These are phyloP conservation scores for Lophiotrema nucula DNA, from an alignment of 495 filamentous ascomycete genomes.

Conservation along the genomic window DNA sequence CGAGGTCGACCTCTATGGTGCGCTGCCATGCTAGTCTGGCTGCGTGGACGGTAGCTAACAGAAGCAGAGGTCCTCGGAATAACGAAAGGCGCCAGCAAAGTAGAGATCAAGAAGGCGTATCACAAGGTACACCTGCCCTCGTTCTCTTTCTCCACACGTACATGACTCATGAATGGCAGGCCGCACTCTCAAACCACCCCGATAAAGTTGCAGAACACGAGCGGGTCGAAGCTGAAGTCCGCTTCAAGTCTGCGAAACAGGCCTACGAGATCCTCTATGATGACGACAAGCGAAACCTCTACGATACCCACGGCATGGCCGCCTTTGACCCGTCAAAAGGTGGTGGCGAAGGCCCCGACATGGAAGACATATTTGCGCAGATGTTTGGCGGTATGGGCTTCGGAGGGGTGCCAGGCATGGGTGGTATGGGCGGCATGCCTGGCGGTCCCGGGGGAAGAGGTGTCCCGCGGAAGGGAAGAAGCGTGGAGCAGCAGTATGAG, in stretches of 20 bases:
- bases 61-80: constrained; percentile 72
- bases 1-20: constrained; percentile 69
- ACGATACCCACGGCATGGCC: constrained; percentile 91
- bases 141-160: constrained; percentile 3
- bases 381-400: constrained; percentile 75
- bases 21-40: constrained; percentile 5
- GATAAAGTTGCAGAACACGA: constrained; percentile 92
- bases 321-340: constrained; percentile 73
- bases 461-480: constrained; percentile 67
- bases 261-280: constrained; percentile 98
- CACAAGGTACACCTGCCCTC: constrained; percentile 66
- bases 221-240: constrained; percentile 77
- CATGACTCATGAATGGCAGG: constrained; percentile 47
- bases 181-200: constrained; percentile 84
- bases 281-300: constrained; percentile 86
- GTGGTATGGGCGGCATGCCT: constrained; percentile 55
- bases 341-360: constrained; percentile 67
- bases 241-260: constrained; percentile 86
- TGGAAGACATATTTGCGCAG: constrained; percentile 86
- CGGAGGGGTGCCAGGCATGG: constrained; percentile 54
- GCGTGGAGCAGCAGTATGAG: constrained; percentile 87
- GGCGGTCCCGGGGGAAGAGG: constrained; percentile 53
- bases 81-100: constrained; percentile 64
- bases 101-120: constrained; percentile 95
- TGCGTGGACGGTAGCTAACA: constrained; percentile 18